These are phyloP conservation scores for Yarrowia osloensis DNA, from an alignment of 805 yeast species.

Conservation along the genomic window DNA sequence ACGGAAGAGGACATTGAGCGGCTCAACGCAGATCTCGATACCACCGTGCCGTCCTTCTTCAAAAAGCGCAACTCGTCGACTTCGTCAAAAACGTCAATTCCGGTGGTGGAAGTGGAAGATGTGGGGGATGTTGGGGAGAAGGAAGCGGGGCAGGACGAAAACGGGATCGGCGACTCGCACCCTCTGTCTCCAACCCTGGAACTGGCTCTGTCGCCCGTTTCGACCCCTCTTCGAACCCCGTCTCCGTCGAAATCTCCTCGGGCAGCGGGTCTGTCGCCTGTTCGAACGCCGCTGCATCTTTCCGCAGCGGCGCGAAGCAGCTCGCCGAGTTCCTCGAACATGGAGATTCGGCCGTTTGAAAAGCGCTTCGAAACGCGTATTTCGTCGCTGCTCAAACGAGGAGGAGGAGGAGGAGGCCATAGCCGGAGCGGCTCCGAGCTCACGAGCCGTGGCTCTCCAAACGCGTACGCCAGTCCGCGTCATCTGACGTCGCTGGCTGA, in stretches of 20 bases:
- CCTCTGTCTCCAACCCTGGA: constrained; percentile 7
- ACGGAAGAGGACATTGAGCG: constrained; percentile 16
- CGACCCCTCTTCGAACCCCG: background rate
- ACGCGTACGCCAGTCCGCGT: background rate
- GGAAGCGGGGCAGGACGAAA: background rate
- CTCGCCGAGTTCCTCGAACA: constrained; percentile 19
- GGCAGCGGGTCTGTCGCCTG: background rate
- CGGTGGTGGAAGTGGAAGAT: background rate
- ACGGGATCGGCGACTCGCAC: background rate
- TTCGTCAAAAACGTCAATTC: background rate
- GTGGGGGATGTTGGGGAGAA: background rate
- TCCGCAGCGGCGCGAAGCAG: background rate
- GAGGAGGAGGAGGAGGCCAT: background rate
- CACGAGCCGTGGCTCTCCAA: constrained; percentile 3
- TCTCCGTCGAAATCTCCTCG: constrained; percentile 3
- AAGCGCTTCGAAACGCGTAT: constrained; percentile 19
- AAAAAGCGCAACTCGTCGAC: background rate
- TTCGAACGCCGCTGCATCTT: background rate
- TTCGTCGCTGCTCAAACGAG: background rate
- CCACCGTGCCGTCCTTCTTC: constrained; percentile 9
- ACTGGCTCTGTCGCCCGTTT: constrained; percentile 3
- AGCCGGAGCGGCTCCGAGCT: constrained; percentile 25
- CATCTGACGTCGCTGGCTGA: constrained; percentile 3
- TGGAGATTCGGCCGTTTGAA: constrained; percentile 21
- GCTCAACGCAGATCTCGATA: constrained; percentile 7